These are phyloP conservation scores for Phytophthora parvispora DNA, from an alignment of 352 stramenopile genomes.

Conservation along the genomic window DNA sequence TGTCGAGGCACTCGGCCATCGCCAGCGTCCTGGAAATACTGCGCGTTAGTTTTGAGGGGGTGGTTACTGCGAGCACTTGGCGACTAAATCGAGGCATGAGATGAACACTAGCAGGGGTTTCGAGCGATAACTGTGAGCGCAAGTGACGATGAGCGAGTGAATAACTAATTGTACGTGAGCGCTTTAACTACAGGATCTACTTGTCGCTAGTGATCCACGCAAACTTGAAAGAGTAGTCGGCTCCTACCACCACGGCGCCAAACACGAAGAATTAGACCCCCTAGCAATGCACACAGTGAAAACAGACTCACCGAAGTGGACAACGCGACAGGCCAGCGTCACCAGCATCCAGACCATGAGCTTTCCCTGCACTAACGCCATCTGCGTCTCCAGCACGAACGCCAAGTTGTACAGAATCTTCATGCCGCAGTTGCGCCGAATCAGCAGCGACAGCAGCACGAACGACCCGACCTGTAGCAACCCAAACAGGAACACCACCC, in stretches of 20 bases:
- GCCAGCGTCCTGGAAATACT: neutral
- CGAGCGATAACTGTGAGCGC: too few relatives aligned
- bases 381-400: constrained; percentile 47
- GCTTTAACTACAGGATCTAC: too few relatives aligned
- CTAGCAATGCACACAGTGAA: neutral
- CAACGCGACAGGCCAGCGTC: constrained; percentile 23
- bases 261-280: too few relatives aligned
- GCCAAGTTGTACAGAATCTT: constrained; percentile 31
- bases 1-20: constrained; percentile 14
- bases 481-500: constrained; percentile 29
- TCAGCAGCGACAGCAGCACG: constrained; percentile 8
- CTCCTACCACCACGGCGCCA: constrained; percentile 9
- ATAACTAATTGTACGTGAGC: neutral
- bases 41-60: neutral
- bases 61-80: neutral
- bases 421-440: constrained; percentile 23
- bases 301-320: constrained; percentile 28
- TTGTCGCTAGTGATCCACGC: constrained; percentile 27
- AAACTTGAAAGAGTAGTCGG: constrained; percentile 36
- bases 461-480: constrained; percentile 36
- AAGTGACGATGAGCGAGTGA: too few relatives aligned
- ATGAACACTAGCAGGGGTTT: neutral
- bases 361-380: constrained; percentile 16
- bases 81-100: constrained; percentile 5
- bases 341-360: constrained; percentile 37